phyloP scores from a whole-genome alignment of 2,329 filamentous ascomycete species.

The Colletotrichum incanum region DNA sequence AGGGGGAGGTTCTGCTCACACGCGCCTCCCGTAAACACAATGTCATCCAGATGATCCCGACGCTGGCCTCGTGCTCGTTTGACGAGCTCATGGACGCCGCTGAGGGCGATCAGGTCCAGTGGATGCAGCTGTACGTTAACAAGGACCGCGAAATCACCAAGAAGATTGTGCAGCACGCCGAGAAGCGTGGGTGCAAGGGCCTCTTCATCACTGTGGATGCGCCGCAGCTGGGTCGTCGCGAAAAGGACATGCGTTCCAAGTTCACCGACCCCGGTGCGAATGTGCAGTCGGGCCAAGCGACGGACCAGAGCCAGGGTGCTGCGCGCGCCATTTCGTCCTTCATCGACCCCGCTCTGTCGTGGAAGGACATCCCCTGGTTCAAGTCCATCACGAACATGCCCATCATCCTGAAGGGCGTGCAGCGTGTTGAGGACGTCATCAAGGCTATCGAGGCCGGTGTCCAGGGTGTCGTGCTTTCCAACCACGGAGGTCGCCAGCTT shows the following conservation, averaged over 20 bases:
- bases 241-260: conserved; percentile 98
- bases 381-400: conserved; percentile 91
- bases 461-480: conserved; percentile 92
- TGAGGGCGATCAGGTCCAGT: conserved; percentile 87
- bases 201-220: conserved; percentile 99
- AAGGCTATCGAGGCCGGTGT: conserved; percentile 86
- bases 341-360: conserved; percentile 94
- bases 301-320: conserved; percentile 92
- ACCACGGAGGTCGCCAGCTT: conserved; percentile 95
- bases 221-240: conserved; percentile 91
- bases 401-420: conserved; percentile 96
- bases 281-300: conserved; percentile 82
- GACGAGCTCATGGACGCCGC: conserved; percentile 95
- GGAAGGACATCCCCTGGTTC: conserved; percentile 97
- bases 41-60: conserved; percentile 98
- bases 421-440: conserved; percentile 95
- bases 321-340: conserved; percentile 96
- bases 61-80: conserved; percentile 95
- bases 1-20: conserved; percentile 94
- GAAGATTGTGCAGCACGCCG: conserved; percentile 92
- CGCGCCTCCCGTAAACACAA: conserved; percentile 87
- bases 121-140: conserved; percentile 98
- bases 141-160: conserved; percentile 93
- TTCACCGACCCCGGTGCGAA: conserved; percentile 87
- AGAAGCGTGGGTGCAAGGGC: conserved; percentile 91